phyloP scores from a whole-genome alignment of 2,329 filamentous ascomycete genomes.

The Aspergillus brunneoviolaceus region DNA sequence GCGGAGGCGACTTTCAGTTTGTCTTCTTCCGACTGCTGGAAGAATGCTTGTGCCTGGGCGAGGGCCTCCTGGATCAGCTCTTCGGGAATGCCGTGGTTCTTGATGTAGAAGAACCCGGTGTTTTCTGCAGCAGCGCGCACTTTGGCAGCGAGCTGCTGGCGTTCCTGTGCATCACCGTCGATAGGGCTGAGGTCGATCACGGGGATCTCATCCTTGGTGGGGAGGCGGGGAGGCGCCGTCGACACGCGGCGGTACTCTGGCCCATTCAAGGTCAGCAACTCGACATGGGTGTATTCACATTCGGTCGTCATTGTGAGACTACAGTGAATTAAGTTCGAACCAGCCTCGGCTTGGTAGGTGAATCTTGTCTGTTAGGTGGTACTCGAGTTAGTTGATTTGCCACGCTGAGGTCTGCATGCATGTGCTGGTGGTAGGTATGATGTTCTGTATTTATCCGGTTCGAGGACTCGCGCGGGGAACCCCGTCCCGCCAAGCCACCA shows the following conservation, averaged over 20 bases:
- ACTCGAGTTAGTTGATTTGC: neutral
- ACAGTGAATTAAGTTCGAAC: neutral
- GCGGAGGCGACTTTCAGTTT: constrained; percentile 42
- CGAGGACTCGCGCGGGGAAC: neutral
- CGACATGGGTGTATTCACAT: constrained; percentile 38
- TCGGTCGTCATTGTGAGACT: neutral
- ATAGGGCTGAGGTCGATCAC: constrained; percentile 53
- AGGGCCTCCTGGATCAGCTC: constrained; percentile 22
- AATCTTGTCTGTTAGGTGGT: neutral
- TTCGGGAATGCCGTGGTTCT: constrained; percentile 49
- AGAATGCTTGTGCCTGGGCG: constrained; percentile 40
- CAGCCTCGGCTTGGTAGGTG: neutral
- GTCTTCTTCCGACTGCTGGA: constrained; percentile 46
- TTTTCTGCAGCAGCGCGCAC: constrained; percentile 51
- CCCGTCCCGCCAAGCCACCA: neutral
- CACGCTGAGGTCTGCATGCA: neutral
- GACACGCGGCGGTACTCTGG: constrained; percentile 48
- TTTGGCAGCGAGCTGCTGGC: constrained; percentile 41
- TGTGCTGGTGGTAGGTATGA: neutral
- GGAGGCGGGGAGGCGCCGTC: constrained; percentile 42
- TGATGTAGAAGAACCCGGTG: constrained; percentile 58
- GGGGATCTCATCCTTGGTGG: constrained; percentile 51
- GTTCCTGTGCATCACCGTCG: constrained; percentile 35
- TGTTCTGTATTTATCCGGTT: neutral
- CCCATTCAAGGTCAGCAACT: constrained; percentile 47